These are phyloP conservation scores for Ophiostoma himal-ulmi DNA, from an alignment of 2,329 filamentous ascomycete genomes.

Conservation along the genomic window DNA sequence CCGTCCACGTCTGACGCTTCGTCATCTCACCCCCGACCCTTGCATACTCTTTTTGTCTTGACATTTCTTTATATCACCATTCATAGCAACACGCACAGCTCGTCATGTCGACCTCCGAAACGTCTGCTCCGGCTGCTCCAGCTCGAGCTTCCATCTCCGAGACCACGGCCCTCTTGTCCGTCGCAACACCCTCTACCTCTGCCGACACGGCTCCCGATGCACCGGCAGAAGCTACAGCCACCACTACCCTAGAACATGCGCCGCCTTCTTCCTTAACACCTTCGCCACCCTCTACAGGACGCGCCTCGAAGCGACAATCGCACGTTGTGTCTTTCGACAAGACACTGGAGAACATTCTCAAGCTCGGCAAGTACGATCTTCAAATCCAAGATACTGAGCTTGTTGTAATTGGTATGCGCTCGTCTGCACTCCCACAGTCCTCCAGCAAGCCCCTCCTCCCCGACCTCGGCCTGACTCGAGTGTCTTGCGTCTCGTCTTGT, in stretches of 20 bases:
- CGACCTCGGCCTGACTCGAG: neutral
- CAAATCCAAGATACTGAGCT: conserved; percentile 25
- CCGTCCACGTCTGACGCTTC: neutral
- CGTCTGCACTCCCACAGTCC: no score
- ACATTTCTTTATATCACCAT: neutral
- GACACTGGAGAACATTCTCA: conserved; percentile 26
- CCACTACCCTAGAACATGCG: neutral
- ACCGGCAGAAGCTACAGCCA: neutral
- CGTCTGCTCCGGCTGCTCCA: neutral
- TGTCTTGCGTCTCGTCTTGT: neutral
- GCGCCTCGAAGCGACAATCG: conserved; percentile 20
- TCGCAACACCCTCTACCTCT: neutral
- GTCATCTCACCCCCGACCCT: neutral
- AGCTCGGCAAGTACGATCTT: conserved; percentile 27
- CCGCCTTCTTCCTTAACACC: neutral
- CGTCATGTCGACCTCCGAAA: neutral
- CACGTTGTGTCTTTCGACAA: conserved; percentile 28
- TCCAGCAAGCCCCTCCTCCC: neutral
- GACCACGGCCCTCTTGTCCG: neutral
- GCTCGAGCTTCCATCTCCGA: neutral
- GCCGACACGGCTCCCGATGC: neutral
- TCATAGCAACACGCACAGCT: neutral
- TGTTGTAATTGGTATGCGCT: conserved; percentile 22
- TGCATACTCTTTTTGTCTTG: neutral
- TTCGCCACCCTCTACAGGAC: conserved; percentile 18